These are phyloP conservation scores for Wickerhamomyces chaumierensis DNA, from an alignment of 805 yeast species.

Conservation along the genomic window DNA sequence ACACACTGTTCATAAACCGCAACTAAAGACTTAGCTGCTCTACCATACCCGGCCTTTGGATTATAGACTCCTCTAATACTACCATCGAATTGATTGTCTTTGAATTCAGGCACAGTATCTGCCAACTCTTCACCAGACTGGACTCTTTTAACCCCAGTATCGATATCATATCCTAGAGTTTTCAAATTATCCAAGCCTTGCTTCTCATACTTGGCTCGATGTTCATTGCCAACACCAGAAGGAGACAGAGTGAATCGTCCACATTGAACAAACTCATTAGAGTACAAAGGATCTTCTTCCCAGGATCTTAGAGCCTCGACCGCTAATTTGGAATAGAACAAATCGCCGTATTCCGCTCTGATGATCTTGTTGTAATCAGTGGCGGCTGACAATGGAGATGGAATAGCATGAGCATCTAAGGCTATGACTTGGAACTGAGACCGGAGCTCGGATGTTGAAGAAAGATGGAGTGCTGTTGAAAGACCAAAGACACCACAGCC, in stretches of 20 bases:
- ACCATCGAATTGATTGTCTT: conserved; percentile 14
- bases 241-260: conserved; percentile 31
- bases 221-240: conserved; percentile 17
- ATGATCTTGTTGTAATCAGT: conserved; percentile 38
- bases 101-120: conserved; percentile 17
- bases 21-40: conserved; percentile 27
- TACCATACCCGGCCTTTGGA: conserved; percentile 31
- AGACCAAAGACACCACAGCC: conserved; percentile 38
- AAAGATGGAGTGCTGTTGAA: conserved; percentile 29
- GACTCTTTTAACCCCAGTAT: conserved; percentile 16
- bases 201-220: conserved; percentile 26
- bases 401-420: conserved; percentile 29
- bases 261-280: conserved; percentile 25
- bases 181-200: conserved; percentile 25
- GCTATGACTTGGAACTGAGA: conserved; percentile 20
- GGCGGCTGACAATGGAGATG: conserved; percentile 36
- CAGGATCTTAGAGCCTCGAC: conserved; percentile 33
- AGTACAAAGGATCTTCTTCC: conserved; percentile 24
- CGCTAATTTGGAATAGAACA: conserved; percentile 29
- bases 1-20: conserved; percentile 21
- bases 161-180: conserved; percentile 14
- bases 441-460: conserved; percentile 10
- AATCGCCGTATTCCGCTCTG: conserved; percentile 34
- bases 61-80: conserved; percentile 22
- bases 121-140: conserved; percentile 23